phyloP scores from a whole-genome alignment of 75 land plant species.

The Cupressus sempervirens region DNA sequence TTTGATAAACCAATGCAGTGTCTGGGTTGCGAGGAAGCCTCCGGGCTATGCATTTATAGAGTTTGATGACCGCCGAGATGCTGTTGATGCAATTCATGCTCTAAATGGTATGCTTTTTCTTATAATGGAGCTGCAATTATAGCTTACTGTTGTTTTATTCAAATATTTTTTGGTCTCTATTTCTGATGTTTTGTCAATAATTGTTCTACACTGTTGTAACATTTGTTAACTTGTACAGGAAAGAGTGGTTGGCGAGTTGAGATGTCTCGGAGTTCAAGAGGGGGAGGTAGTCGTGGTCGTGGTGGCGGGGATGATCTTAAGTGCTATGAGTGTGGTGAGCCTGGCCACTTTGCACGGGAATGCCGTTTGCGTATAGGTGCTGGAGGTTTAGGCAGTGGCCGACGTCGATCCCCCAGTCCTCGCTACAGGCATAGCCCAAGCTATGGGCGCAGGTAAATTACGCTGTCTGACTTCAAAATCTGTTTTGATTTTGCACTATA shows the following conservation, averaged over 20 bases:
- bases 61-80: slow-evolving; percentile 77
- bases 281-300: slow-evolving; percentile 64
- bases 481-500: background rate
- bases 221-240: slow-evolving; percentile 33
- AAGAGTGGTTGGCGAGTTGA: slow-evolving; percentile 98
- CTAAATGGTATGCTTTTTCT: slow-evolving; percentile 46
- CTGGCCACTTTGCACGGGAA: slow-evolving; percentile 97
- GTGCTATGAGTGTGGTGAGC: slow-evolving; percentile 98
- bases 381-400: slow-evolving; percentile 67
- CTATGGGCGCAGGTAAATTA: slow-evolving; percentile 26
- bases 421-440: slow-evolving; percentile 90
- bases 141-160: background rate
- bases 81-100: slow-evolving; percentile 61
- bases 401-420: slow-evolving; percentile 72
- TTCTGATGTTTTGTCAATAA: background rate
- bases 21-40: slow-evolving; percentile 81
- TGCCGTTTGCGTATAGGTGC: slow-evolving; percentile 81
- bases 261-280: slow-evolving; percentile 72
- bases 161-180: background rate
- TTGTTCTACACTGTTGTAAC: background rate
- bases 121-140: no score
- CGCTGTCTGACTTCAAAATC: background rate
- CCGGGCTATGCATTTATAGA: slow-evolving; percentile 85
- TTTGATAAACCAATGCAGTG: slow-evolving; percentile 28
- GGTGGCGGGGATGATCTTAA: slow-evolving; percentile 82